These are phyloP conservation scores for Sclerospora graminicola DNA, from an alignment of 352 stramenopile species.

Conservation along the genomic window DNA sequence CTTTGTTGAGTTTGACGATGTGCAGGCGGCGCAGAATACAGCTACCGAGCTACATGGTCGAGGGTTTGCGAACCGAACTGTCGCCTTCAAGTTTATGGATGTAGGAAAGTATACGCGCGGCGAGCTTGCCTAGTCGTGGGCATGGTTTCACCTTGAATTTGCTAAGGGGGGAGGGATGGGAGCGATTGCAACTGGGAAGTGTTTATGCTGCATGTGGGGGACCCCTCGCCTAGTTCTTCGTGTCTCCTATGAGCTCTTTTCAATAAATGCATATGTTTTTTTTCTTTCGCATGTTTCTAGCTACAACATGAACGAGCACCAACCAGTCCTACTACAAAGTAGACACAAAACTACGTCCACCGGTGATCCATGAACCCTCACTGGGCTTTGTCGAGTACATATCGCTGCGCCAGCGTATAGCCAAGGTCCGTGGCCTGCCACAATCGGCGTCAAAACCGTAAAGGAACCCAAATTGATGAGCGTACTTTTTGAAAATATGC, in stretches of 20 bases:
- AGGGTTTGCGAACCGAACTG: conserved; percentile 91
- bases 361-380: conserved; percentile 1
- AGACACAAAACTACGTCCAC: neutral
- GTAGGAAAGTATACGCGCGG: conserved; percentile 80
- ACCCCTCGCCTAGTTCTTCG: neutral
- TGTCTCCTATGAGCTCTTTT: conserved; percentile 8
- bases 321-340: too few relatives aligned
- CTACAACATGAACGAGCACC: too few relatives aligned
- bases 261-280: conserved; percentile 24
- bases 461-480: too few relatives aligned
- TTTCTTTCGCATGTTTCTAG: conserved; percentile 8
- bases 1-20: conserved; percentile 90
- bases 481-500: too few relatives aligned
- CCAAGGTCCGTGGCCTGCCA: conserved; percentile 40
- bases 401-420: conserved; percentile 47
- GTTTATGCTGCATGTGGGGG: neutral
- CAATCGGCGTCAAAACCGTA: too few relatives aligned
- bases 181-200: conserved; percentile 4
- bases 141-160: conserved; percentile 2
- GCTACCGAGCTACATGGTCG: conserved; percentile 86
- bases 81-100: conserved; percentile 83
- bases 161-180: conserved; percentile 4
- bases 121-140: conserved; percentile 46
- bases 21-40: conserved; percentile 65
- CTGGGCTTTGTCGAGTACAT: conserved; percentile 18